Percentiles rank a stretch among this genome's conserved stretches.
These are phyloP conservation scores for Mycosarcoma maydis DNA, from an alignment of 1,284 basidiomycete species.

Conservation along the genomic window DNA sequence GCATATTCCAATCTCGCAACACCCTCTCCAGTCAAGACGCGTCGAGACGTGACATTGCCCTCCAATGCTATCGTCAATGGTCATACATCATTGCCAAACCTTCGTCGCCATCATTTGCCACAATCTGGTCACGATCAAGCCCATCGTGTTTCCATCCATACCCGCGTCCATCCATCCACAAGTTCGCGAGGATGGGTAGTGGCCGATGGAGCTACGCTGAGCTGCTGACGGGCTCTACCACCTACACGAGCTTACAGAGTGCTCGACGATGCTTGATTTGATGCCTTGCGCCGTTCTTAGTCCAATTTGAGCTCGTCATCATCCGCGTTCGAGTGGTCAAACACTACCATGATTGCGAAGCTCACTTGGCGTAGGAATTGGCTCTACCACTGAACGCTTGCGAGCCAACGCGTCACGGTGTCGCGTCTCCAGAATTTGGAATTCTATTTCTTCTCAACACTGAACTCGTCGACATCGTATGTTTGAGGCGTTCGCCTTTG, in stretches of 20 bases:
- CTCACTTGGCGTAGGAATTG: background rate
- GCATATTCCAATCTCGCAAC: conserved; percentile 34
- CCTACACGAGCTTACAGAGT: background rate
- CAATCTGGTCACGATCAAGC: conserved; percentile 35
- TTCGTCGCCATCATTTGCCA: conserved; percentile 24
- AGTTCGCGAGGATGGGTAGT: background rate
- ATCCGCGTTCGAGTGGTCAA: conserved; percentile 5
- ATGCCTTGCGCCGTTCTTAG: background rate
- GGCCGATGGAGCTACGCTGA: background rate
- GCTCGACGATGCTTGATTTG: background rate
- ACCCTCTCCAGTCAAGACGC: conserved; percentile 23
- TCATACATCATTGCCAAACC: conserved; percentile 15
- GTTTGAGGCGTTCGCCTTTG: background rate
- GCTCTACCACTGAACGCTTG: background rate
- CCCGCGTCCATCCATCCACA: conserved; percentile 18
- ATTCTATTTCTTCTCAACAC: conserved; percentile 23
- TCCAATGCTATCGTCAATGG: conserved; percentile 13
- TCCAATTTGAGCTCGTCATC: conserved; percentile 14
- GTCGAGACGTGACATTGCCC: conserved; percentile 37
- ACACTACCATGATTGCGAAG: conserved; percentile 25
- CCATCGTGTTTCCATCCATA: conserved; percentile 8
- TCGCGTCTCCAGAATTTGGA: conserved; percentile 12
- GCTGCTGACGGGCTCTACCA: too few species aligned
- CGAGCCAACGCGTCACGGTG: conserved; percentile 18
- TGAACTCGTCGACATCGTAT: conserved; percentile 3